Conservation (phyloP, 139 green algal species). For the Auxenochlorella pyrenoidosa region DNA sequence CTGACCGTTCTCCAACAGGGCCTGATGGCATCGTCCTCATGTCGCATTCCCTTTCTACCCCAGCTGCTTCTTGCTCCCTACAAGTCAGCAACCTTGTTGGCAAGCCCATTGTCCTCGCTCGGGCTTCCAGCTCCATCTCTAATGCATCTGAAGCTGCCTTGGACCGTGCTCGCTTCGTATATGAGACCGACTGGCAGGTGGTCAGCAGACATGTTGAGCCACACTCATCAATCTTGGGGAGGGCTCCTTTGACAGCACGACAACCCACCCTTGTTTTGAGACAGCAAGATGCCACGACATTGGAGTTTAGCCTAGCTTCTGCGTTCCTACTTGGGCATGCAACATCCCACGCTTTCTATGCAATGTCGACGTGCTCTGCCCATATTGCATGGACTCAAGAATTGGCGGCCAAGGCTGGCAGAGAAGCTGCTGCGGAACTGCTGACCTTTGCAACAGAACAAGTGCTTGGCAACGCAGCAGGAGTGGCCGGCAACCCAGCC, state of each 20-base stretch:
- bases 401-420: neutral
- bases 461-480: neutral
- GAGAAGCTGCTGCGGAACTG: neutral
- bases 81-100: constrained; percentile 11
- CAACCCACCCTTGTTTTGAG: neutral
- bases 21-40: constrained; percentile 25
- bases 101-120: constrained; percentile 9
- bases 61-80: neutral
- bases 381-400: neutral
- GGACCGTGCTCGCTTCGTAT: constrained; percentile 26
- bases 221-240: too few species aligned
- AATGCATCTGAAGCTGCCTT: neutral
- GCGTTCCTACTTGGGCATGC: neutral
- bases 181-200: constrained; percentile 43
- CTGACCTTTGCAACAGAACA: neutral
- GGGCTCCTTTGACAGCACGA: too few species aligned
- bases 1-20: constrained; percentile 13
- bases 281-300: too few species aligned
- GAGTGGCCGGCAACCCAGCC: neutral
- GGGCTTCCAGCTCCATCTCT: neutral
- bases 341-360: too few species aligned
- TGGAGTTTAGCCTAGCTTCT: neutral
- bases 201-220: neutral
- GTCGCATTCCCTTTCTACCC: constrained; percentile 31
- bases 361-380: neutral